Percentiles rank a stretch among this genome's conserved stretches.
Evolutionary conservation across 2,329 filamentous ascomycete species (phyloP).

Genomic region (Aspergillus caelatus): DNA sequence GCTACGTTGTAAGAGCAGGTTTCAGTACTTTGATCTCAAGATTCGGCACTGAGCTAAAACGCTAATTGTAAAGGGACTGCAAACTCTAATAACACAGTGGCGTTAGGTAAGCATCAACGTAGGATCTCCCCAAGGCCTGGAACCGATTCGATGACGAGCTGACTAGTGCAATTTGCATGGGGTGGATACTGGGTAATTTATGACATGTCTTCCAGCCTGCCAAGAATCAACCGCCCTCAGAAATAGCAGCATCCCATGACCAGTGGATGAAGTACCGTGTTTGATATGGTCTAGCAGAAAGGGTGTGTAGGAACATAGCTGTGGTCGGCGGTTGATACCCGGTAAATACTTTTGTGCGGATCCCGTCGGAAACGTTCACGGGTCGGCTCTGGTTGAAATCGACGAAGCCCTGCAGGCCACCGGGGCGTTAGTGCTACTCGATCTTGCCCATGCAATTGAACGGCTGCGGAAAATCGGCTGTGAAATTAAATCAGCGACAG

Average conservation of each 20-base stretch:
- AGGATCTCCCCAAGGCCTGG: neutral
- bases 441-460: too few species aligned
- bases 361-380: too few species aligned
- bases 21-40: neutral
- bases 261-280: too few species aligned
- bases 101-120: neutral
- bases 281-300: too few species aligned
- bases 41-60: neutral
- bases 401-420: neutral
- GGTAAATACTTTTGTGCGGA: too few species aligned
- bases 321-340: too few species aligned
- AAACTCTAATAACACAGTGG: neutral
- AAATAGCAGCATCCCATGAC: too few species aligned
- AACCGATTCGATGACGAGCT: neutral
- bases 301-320: too few species aligned
- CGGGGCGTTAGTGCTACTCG: neutral
- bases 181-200: neutral
- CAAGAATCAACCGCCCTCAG: too few species aligned
- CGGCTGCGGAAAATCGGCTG: too few species aligned
- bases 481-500: too few species aligned
- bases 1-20: neutral
- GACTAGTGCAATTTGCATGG: neutral
- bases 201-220: neutral
- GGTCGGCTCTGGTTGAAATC: too few species aligned
- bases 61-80: neutral